Evolutionary conservation across 306 rosid genomes (phyloP), one percentile per base, ranked within the genome.

Genomic region (Prunus mume): DNA sequence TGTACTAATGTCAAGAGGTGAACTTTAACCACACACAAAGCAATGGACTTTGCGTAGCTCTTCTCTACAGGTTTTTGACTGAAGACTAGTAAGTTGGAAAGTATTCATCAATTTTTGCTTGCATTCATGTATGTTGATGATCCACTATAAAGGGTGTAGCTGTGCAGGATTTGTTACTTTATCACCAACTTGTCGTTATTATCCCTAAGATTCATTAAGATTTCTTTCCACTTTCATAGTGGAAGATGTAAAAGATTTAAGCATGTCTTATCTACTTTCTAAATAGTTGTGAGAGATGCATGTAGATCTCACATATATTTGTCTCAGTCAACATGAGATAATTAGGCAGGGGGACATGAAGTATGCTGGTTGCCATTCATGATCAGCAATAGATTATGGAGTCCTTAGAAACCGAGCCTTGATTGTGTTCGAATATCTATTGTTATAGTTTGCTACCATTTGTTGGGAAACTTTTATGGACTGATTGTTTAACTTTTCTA

Each of bases 1-100:
- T 66, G 24, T 69, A 51, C 69, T 34, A 52, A 50, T 67, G 79
- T 73, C 51, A 71, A 47, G 82, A 68, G 50, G 20, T 64, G 66
- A 78, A 50, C 55, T 69, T 75, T 64, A 32, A 58, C 65, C 69
- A 62, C 30, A 52, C 50, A 64, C 12, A 19, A 38, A n/a, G 55
- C 68, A 64, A 24, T 54, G 83, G 49, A 69, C 41, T 52, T 64
- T 28, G 27, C 30, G 72, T 55, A 64, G 67, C 65, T 74, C 68
- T 54, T 69, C 73, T 34, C 55, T 47, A 49, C 55, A 55, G 41
- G 30, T 83, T 77, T 34, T 43, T n/a, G 20, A 62, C 24, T 30
- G 22, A 46, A 67, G 30, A 50, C 43, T 20, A 3, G 76, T 68
- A 77, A 82, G 82, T 61, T 68, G 22, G 49, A 24, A 57, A 45